Conservation (phyloP, 225 moss, liverwort and hornwort species). For the Asterella californica region DNA sequence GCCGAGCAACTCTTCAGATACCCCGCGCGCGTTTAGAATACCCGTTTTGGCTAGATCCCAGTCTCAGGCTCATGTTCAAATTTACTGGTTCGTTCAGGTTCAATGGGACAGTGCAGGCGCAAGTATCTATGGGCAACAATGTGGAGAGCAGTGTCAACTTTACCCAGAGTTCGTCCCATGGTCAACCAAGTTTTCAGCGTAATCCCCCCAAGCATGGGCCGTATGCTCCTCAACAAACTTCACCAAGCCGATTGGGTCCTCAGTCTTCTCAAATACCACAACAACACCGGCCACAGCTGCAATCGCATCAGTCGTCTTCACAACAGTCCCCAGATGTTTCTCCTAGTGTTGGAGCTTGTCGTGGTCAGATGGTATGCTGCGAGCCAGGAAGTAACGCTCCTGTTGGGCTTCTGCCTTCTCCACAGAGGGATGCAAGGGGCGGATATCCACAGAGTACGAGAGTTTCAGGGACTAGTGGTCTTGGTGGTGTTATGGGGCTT, state of each 20-base stretch:
- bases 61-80: background rate
- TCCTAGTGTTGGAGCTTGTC: slow-evolving; percentile 15
- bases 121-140: slow-evolving; percentile 13
- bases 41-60: background rate
- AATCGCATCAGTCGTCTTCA: slow-evolving; percentile 22
- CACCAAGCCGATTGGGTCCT: slow-evolving; percentile 44
- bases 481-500: slow-evolving; percentile 23
- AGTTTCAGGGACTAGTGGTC: slow-evolving; percentile 17
- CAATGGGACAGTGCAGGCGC: slow-evolving; percentile 28
- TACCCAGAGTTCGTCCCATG: slow-evolving; percentile 32
- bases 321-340: slow-evolving; percentile 20
- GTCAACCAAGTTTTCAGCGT: slow-evolving; percentile 21
- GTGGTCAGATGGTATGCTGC: slow-evolving; percentile 21
- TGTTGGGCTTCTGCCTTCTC: slow-evolving; percentile 27
- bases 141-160: slow-evolving; percentile 25
- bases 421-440: slow-evolving; percentile 27
- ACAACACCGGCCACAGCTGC: slow-evolving; percentile 25
- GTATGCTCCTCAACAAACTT: slow-evolving; percentile 30
- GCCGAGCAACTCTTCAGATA: background rate
- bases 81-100: slow-evolving; percentile 18
- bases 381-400: slow-evolving; percentile 24
- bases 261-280: slow-evolving; percentile 12
- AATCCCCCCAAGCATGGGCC: slow-evolving; percentile 31
- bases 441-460: slow-evolving; percentile 19
- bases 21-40: no score